These are phyloP conservation scores for Medicago arabica DNA, from an alignment of 306 rosid genomes.

Conservation along the genomic window DNA sequence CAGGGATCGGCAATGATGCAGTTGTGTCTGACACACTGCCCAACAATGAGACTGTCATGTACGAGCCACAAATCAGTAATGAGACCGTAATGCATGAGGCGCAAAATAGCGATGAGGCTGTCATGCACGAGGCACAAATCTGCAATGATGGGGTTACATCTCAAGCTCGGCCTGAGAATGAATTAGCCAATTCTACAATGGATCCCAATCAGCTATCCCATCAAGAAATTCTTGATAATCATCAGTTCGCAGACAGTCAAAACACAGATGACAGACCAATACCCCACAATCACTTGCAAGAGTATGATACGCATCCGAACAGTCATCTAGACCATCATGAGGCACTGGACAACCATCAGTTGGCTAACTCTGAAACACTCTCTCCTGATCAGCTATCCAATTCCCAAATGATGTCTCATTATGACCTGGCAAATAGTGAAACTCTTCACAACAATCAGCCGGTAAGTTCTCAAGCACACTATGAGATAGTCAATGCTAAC, in stretches of 20 bases:
- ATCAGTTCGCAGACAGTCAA: constrained; percentile 41
- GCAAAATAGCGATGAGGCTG: constrained; percentile 11
- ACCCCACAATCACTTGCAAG: constrained; percentile 24
- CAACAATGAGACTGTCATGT: neutral
- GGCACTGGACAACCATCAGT: constrained; percentile 43
- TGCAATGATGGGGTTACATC: constrained; percentile 27
- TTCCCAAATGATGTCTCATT: constrained; percentile 46
- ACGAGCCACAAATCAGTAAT: constrained; percentile 16
- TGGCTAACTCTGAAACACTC: constrained; percentile 38
- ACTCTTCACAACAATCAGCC: constrained; percentile 34
- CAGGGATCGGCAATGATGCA: neutral
- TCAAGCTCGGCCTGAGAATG: constrained; percentile 31
- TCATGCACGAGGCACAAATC: constrained; percentile 4
- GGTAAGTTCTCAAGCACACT: constrained; percentile 40
- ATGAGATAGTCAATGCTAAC: constrained; percentile 39
- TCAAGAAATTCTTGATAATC: constrained; percentile 38
- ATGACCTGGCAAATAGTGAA: constrained; percentile 46
- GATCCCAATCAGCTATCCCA: constrained; percentile 40
- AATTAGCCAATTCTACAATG: constrained; percentile 33
- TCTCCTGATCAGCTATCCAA: constrained; percentile 44
- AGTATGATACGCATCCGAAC: constrained; percentile 33
- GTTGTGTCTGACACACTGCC: constrained; percentile 20
- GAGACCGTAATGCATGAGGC: constrained; percentile 12
- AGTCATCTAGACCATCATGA: constrained; percentile 46
- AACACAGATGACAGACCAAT: constrained; percentile 35